phyloP scores from a whole-genome alignment of 2,329 filamentous ascomycete genomes.

The Epichloe glyceriae region DNA sequence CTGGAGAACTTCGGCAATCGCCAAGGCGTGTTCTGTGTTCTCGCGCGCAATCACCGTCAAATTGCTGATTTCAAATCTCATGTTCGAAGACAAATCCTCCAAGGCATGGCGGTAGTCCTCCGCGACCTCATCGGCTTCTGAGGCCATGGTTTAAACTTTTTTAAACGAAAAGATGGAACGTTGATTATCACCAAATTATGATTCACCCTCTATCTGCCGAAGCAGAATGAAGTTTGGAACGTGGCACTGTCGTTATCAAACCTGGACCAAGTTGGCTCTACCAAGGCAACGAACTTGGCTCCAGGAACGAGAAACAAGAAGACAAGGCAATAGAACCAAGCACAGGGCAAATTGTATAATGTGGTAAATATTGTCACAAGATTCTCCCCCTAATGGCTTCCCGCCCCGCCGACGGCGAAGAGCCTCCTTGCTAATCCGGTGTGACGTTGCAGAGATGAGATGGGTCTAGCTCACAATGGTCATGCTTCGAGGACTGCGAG shows the following conservation, averaged over 20 bases:
- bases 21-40: constrained; percentile 88
- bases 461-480: constrained; percentile 1
- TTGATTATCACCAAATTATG: constrained; percentile 1
- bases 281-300: neutral
- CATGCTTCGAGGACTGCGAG: constrained; percentile 1
- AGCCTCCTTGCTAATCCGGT: constrained; percentile 1
- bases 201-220: constrained; percentile 1
- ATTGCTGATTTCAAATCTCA: constrained; percentile 92
- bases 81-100: constrained; percentile 82
- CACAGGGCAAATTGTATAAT: constrained; percentile 2
- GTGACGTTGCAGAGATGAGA: constrained; percentile 1
- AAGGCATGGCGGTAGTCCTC: constrained; percentile 90
- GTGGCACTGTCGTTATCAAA: constrained; percentile 4
- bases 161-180: constrained; percentile 2
- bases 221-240: neutral
- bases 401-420: neutral
- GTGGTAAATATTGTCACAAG: constrained; percentile 4
- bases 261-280: neutral
- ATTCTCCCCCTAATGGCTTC: neutral
- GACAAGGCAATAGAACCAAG: constrained; percentile 3
- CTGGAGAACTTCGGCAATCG: constrained; percentile 80
- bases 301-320: neutral
- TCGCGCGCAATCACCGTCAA: constrained; percentile 95
- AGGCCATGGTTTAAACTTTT: constrained; percentile 28
- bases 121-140: constrained; percentile 68